Evolutionary conservation across 495 filamentous ascomycete genomes (phyloP), one percentile per base, ranked within the genome.

Genomic region (Rhypophila decipiens): DNA sequence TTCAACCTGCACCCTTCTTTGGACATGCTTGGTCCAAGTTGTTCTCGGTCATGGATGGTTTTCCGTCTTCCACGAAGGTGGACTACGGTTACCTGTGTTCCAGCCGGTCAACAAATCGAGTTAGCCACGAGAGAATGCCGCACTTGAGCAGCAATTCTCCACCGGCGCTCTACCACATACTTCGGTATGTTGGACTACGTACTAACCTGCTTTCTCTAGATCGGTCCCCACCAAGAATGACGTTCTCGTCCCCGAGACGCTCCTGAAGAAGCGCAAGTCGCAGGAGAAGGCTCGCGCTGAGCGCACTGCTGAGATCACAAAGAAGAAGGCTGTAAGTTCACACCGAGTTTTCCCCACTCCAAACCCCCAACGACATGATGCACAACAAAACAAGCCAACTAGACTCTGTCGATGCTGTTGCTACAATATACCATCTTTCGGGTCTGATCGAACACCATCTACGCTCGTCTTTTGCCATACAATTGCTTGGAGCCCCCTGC

Each of bases 401-500:
- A 98, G 94, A 85, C 57, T 62, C 67, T n/a, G 86, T 89, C 93
- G 62, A 96, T 98, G 93, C 71, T 95, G 90, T 96, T 87, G 87
- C 82, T 73, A 83, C 76, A n/a, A n/a, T 83, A 77, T 84, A 94
- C 90, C 90, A 97, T 97, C 93, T 98, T 98, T 98, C 93, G 93
- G 93, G 90, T 82, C 90, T 98, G 93, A 98, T 60, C 55, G 48
- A 50, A 51, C 41, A 39, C 47, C 15, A 23, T 51, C 51, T 51
- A 39, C 24, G 37, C 43, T 44, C 34, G 53, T 52, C 29, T 33
- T 3, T 44, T 22, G 27, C 13, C 10, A 27, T 45, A 9, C 29
- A 44, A 59, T 23, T 44, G 43, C 33, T 31, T 3, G 5, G 42
- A 27, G 35, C 11, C 37, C 15, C 23, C 42, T 57, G 63, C 75